Base-by-base conservation (phyloP, 805 yeast species). In the Saturnispora quitensis region DNA sequence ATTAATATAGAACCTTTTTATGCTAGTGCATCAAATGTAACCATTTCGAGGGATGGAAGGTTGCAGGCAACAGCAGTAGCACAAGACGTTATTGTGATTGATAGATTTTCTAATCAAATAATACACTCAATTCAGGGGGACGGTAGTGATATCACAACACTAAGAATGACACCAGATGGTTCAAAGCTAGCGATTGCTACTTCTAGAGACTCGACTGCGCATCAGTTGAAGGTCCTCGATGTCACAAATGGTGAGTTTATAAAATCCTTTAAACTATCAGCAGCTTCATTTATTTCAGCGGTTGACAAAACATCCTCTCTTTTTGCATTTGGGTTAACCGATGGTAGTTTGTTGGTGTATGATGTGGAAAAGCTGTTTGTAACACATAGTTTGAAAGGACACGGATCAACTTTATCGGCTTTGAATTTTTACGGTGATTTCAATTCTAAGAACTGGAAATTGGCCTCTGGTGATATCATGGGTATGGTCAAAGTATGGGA, bases 321-420 rank as follows among this genome's bases (percentile, higher is more conserved):
- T 36, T 79, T 90, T 61, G 95, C 97, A 18, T 82, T 93, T 62
- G 99, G 99, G 40, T 89, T 95, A 45, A 86, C 97, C 0, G 99
- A 93, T 67, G 98, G 99, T 46, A 77, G 82, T 42, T 85, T 90
- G 17, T 82, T 87, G 44, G 95, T 93, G 1, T 89, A 95, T 84
- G 99, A 93, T 66, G 76, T 93, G 36, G 90, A 82, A 56, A 89
- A 89, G 35, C 90, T 93, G 1, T 88, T 77, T 57, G 79, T 85
- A 3, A 93, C 99, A 0, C 99, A 93, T 67, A 82, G 88, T 13
- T 75, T 93, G 52, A 85, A 86, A 65, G 98, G 99, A 1, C 99
- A 93, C 65, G 95, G 96, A 20, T 83, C 93, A 12, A 85, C 95
- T 2, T 75, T 91, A 40, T 84, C 95, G 45, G 80, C 93, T 4